phyloP scores from a whole-genome alignment of 75 land plant genomes.

The Larix kaempferi region DNA sequence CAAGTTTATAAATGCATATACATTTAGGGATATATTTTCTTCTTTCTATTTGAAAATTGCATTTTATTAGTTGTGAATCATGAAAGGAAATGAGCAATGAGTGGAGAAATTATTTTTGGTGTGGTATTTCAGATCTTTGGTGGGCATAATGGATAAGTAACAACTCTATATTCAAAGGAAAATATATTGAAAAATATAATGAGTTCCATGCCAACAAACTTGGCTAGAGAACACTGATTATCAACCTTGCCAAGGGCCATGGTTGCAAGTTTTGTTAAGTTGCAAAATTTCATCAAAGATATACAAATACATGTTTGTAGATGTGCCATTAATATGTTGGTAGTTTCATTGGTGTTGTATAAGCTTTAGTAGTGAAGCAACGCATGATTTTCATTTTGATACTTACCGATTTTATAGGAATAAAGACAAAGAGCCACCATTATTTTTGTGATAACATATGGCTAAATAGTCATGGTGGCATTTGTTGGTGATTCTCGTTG shows the following conservation, averaged over 20 bases:
- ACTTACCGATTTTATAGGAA: slow-evolving; percentile 26
- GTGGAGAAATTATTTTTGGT: background rate
- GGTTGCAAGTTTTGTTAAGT: slow-evolving; percentile 93
- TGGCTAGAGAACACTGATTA: slow-evolving; percentile 85
- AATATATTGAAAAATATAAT: slow-evolving; percentile 80
- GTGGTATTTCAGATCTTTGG: slow-evolving; percentile 71
- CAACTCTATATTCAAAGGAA: slow-evolving; percentile 89
- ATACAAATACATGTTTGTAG: slow-evolving; percentile 1
- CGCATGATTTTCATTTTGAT: background rate
- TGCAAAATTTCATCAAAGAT: slow-evolving; percentile 89
- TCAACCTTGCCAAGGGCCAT: slow-evolving; percentile 88
- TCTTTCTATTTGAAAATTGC: background rate
- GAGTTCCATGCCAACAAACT: slow-evolving; percentile 67
- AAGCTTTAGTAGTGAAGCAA: slow-evolving; percentile 3
- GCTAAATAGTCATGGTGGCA: slow-evolving; percentile 71
- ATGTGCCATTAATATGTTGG: background rate
- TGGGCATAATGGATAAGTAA: slow-evolving; percentile 95
- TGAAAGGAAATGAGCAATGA: background rate
- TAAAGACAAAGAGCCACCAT: slow-evolving; percentile 80
- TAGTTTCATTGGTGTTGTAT: background rate
- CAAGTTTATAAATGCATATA: background rate
- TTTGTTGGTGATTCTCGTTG: slow-evolving; percentile 92
- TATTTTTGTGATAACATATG: slow-evolving; percentile 73
- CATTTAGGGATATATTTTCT: background rate
- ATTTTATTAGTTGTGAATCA: background rate